Base-by-base conservation (phyloP, 345 rosid species). In the Combretum micranthum region DNA sequence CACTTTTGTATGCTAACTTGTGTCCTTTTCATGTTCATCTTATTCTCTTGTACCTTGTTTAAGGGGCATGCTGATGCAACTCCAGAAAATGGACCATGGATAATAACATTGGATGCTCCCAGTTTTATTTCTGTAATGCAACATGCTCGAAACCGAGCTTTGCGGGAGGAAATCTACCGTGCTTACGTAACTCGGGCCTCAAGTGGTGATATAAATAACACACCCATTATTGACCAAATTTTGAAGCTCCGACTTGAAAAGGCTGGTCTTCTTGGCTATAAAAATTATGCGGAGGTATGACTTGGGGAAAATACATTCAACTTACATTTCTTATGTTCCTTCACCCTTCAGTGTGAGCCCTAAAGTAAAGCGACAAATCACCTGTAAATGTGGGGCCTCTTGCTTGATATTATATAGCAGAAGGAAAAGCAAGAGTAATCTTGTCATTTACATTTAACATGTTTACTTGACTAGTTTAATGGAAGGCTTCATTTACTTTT, bases 61-160 rank as follows among this genome's bases (percentile, higher is more conserved):
- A 66, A 90, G 96, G 96, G 97, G 44, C 79, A 87, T 63, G 79
- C 73, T 66, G 81, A 81, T 69, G 94, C 96, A 72, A 82, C 97
- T 58, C 73, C 89, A 60, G 93, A 85, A 68, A 71, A 65, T 52
- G 96, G 97, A 43, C 97, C 96, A 13, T 90, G 97, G 97, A 51
- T 90, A 50, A 75, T 90, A 69, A 85, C 96, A 21, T 60, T 87
- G 77, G 96, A 87, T 60, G 79, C 72, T 58, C 97, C 97, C 53
- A 85, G 96, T 67, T 85, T 53, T 80, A 70, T 80, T 58, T 59
- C 97, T 47, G 89, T 87, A 69, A 82, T 85, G 91, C 94, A 85
- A 73, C 96, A 90, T 82, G 86, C 94, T 46, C 73, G 64, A 62
- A 85, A 85, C 62, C 86, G 89, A 67, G 77, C 72, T 66, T 69